Conservation (phyloP, 1,284 basidiomycete species). For the Sanguinoderma infundibulare region DNA sequence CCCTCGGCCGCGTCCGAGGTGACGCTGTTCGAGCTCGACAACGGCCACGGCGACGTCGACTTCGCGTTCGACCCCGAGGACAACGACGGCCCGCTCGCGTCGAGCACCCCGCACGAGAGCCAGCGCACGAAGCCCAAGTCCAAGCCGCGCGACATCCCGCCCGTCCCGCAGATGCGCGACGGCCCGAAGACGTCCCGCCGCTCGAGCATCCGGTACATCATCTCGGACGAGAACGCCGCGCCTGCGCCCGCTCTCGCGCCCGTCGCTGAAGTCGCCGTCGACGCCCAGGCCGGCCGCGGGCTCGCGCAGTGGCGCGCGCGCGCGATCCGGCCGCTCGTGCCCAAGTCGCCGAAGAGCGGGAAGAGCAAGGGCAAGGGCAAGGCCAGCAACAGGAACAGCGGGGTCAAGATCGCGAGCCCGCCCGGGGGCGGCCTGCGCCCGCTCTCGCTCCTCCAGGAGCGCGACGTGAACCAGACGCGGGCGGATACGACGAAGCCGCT, state of each 20-base stretch:
- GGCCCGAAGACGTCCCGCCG: constrained; percentile 37
- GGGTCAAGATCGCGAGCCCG: constrained; percentile 36
- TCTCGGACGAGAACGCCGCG: constrained; percentile 50
- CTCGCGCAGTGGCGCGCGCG: constrained; percentile 54
- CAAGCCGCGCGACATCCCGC: constrained; percentile 38
- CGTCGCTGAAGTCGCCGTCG: constrained; percentile 18
- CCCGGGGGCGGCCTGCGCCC: constrained; percentile 53
- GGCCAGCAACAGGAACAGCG: constrained; percentile 44
- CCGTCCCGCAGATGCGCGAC: constrained; percentile 33
- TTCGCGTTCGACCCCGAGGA: constrained; percentile 19
- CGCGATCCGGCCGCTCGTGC: constrained; percentile 53
- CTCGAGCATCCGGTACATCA: constrained; percentile 68
- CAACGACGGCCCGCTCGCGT: constrained; percentile 53
- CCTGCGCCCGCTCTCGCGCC: constrained; percentile 35
- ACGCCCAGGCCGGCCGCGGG: constrained; percentile 26
- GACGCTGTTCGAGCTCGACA: constrained; percentile 57
- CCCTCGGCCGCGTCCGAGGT: constrained; percentile 62
- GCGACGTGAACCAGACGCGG: constrained; percentile 45
- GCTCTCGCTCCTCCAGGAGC: constrained; percentile 66
- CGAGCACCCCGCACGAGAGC: constrained; percentile 65
- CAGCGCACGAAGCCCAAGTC: constrained; percentile 39
- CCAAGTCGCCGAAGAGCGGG: constrained; percentile 57
- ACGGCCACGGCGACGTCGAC: no score
- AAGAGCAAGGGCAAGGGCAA: no score
- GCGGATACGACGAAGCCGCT: constrained; percentile 55